A percentile compares a stretch with the other conserved stretches of the same genome.
phyloP scores from a whole-genome alignment of 169 alveolate genomes.

The Cystoisospora suis region DNA sequence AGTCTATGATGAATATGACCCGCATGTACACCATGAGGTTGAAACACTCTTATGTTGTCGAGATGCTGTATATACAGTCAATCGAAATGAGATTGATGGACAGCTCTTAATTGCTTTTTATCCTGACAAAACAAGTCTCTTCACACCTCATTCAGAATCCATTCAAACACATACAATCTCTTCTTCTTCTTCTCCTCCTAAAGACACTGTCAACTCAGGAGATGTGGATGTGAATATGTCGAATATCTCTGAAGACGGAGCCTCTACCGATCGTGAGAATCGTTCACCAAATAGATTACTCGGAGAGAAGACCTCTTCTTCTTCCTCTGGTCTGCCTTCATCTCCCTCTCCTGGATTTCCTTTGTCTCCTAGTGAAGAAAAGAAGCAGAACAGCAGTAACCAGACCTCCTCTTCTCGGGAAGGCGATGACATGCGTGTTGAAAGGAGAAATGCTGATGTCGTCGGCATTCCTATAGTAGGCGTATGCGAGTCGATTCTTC shows the following conservation, averaged over 20 bases:
- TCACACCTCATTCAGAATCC: too few species aligned
- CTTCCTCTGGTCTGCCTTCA: too few species aligned
- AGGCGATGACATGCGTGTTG: background rate
- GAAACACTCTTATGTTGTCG: conserved; percentile 1
- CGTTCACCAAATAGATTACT: background rate
- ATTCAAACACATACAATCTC: background rate
- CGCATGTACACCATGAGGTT: too few species aligned
- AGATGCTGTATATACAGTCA: background rate
- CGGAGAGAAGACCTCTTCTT: too few species aligned
- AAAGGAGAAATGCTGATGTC: background rate
- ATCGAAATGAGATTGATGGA: conserved; percentile 18
- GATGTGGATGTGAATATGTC: background rate
- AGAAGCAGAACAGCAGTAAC: background rate
- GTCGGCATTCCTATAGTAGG: background rate
- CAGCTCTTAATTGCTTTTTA: background rate
- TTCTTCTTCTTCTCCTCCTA: background rate
- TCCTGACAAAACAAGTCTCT: too few species aligned
- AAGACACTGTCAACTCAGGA: background rate
- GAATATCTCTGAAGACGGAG: background rate
- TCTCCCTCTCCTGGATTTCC: too few species aligned
- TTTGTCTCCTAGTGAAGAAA: too few species aligned
- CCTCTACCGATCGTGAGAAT: background rate
- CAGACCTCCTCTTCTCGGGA: background rate
- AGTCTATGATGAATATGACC: too few species aligned
- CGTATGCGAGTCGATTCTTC: conserved; percentile 14